Evolutionary conservation across 768 basidiomycete species (phyloP), one percentile per base, ranked within the genome.

Genomic region (Panellus pusillus): DNA sequence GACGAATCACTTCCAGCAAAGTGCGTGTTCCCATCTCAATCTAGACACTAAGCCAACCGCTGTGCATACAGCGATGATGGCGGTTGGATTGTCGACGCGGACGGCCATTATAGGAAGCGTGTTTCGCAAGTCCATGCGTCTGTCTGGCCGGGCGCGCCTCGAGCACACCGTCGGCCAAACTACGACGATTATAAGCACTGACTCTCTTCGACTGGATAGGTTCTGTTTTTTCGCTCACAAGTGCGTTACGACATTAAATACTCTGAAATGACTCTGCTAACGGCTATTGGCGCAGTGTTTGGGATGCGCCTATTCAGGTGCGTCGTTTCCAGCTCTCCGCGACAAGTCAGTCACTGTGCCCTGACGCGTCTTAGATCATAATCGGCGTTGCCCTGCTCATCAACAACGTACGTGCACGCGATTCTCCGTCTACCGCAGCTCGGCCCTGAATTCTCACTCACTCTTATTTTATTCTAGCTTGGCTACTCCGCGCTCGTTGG

Each of bases 401-500:
- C 37, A 70, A 70, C 45, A 80, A 71, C 59, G 76, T 79, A 50
- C 29, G 69, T 55, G 24, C 24, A 24, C 24, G 24, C 24, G 6
- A 24, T 24, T 6, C 24, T 17, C 36, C 48, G 13, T 6, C 28
- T 27, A 31, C 20, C 31, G 44, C 41, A 31, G 43, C 40, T 24
- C n/a, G n/a, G n/a, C n/a, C n/a, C n/a, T n/a, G n/a, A n/a, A n/a
- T n/a, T 42, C 17, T 28, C 28, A 39, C 40, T 28, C 27, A 43
- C 17, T 38, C 41, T 14, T 38, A 7, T 13, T 38, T 24, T 14
- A 19, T 9, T 47, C 6, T 38, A 79, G 69, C 65, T 83, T n/a
- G 79, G 81, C 4, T 76, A 76, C 60, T 81, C 80, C 15, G 82
- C 79, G 0, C 70, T 84, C 4, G 80, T 83, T 36, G 79, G 77